Percentiles rank a stretch among this genome's conserved stretches.
These are phyloP conservation scores for Harringtonia lauricola DNA, from an alignment of 2,329 filamentous ascomycete species.

Conservation along the genomic window DNA sequence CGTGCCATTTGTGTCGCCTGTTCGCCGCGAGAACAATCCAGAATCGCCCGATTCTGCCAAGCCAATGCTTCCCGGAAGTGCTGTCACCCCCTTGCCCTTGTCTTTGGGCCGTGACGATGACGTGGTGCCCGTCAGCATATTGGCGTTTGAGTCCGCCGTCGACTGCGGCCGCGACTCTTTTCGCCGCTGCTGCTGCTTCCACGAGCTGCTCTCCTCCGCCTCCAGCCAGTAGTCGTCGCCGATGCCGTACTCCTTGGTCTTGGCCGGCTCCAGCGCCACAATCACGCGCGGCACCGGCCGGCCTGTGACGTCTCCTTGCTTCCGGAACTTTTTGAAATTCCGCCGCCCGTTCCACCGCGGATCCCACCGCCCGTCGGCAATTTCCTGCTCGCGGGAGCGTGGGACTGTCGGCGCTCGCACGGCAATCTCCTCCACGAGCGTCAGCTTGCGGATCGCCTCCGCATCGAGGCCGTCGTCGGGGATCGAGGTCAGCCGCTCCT, in stretches of 20 bases:
- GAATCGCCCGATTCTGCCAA: neutral
- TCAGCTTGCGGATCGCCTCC: constrained; percentile 59
- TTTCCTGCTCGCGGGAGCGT: constrained; percentile 35
- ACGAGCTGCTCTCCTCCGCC: constrained; percentile 24
- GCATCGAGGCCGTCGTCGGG: constrained; percentile 57
- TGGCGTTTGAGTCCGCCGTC: neutral
- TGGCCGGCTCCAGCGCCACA: constrained; percentile 60
- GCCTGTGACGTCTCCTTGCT: constrained; percentile 37
- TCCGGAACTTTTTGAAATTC: constrained; percentile 87
- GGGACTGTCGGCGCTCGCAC: constrained; percentile 31
- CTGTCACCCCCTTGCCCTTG: constrained; percentile 18
- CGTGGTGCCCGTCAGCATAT: constrained; percentile 7
- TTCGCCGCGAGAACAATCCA: neutral
- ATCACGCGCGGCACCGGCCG: constrained; percentile 42
- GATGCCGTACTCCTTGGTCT: constrained; percentile 60
- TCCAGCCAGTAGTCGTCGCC: constrained; percentile 70
- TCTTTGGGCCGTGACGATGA: constrained; percentile 24
- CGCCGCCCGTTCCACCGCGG: constrained; percentile 85
- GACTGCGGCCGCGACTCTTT: neutral
- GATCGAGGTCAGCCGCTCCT: constrained; percentile 38
- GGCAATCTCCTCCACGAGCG: constrained; percentile 67
- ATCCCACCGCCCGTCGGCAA: constrained; percentile 59
- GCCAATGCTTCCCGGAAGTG: neutral
- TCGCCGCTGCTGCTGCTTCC: neutral
- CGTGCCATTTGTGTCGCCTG: too few relatives aligned